phyloP scores from a whole-genome alignment of 176 grass and related monocot genomes.

The barley (Hordeum vulgare) region MorexV3_pseudomolecules_assembly NC_058523.1:294711991-294712490 shows the following conservation, averaged over 20 bases:
- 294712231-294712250: neutral
- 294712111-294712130: slow-evolving; percentile 23
- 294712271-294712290: slow-evolving; percentile 45
- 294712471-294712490: slow-evolving; percentile 12
- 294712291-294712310: slow-evolving; percentile 61
- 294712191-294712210: slow-evolving; percentile 55
- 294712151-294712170: slow-evolving; percentile 85
- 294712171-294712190: slow-evolving; percentile 80
- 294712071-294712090: neutral
- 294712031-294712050: too few species aligned
- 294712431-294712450: neutral
- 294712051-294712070: neutral
- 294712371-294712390: slow-evolving; percentile 90
- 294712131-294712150: slow-evolving; percentile 78
- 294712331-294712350: slow-evolving; percentile 71
- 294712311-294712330: slow-evolving; percentile 70
- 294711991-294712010: too few species aligned
- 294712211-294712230: neutral
- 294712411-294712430: slow-evolving; percentile 1
- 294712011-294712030: too few species aligned
- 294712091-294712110: neutral
- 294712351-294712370: slow-evolving; percentile 90
- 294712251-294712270: slow-evolving; percentile 7
- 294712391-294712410: slow-evolving; percentile 53
- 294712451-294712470: neutral